Conservation (phyloP, 2,329 filamentous ascomycete genomes). For the Scopulariopsis brevicaulis region DNA sequence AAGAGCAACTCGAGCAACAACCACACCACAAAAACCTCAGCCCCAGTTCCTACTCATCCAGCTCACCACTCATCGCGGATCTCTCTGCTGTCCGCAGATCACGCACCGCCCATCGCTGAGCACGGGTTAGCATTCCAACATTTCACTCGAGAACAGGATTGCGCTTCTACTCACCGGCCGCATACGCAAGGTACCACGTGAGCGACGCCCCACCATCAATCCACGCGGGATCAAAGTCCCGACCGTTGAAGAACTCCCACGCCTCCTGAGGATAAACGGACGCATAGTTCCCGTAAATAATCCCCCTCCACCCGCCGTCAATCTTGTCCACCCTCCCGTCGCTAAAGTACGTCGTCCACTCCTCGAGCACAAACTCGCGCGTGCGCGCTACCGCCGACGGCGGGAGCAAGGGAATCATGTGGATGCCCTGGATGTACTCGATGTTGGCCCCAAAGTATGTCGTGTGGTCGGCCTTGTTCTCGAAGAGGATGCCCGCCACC, state of each 20-base stretch:
- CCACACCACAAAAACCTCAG: no score
- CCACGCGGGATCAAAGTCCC: slow-evolving; percentile 54
- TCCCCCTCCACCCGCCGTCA: slow-evolving; percentile 71
- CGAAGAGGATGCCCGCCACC: slow-evolving; percentile 62
- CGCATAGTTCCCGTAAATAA: slow-evolving; percentile 74
- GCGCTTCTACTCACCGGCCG: slow-evolving; percentile 48
- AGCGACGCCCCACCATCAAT: slow-evolving; percentile 73
- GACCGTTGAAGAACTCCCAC: slow-evolving; percentile 63
- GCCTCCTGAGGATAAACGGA: slow-evolving; percentile 59
- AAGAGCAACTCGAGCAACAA: not conserved
- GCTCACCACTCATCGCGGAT: not conserved
- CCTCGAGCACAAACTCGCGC: slow-evolving; percentile 61
- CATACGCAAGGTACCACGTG: slow-evolving; percentile 77
- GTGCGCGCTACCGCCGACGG: slow-evolving; percentile 56
- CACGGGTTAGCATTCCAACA: not conserved
- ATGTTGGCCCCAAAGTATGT: slow-evolving; percentile 73
- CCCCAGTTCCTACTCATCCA: not conserved
- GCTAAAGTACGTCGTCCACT: slow-evolving; percentile 73
- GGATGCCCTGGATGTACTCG: slow-evolving; percentile 67
- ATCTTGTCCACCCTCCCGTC: slow-evolving; percentile 53
- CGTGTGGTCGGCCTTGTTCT: slow-evolving; percentile 90
- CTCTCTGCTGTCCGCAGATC: not conserved
- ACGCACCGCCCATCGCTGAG: not conserved
- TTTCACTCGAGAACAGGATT: not conserved
- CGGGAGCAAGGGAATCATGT: slow-evolving; percentile 71